phyloP scores from a whole-genome alignment of 805 yeast species.

The Teunomyces funiuensis region DNA sequence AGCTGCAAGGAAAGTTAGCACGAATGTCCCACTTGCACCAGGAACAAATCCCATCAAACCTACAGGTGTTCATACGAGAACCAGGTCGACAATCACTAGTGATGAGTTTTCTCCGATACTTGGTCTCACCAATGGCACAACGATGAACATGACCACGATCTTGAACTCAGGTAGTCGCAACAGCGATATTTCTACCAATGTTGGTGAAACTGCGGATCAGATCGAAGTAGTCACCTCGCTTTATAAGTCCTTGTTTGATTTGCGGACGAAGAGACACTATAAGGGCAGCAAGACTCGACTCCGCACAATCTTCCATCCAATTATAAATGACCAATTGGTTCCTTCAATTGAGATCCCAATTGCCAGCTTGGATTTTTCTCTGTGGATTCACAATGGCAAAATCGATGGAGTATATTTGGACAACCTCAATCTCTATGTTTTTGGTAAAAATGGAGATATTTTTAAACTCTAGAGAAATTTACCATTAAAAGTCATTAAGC shows the following conservation, averaged over 20 bases:
- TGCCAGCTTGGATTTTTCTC: conserved; percentile 31
- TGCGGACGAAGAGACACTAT: conserved; percentile 36
- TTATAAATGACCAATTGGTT: conserved; percentile 35
- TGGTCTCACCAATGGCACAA: conserved; percentile 7
- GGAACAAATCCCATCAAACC: conserved; percentile 1
- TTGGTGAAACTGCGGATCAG: conserved; percentile 12
- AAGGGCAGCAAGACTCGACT: conserved; percentile 12
- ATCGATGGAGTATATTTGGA: conserved; percentile 34
- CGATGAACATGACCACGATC: conserved; percentile 26
- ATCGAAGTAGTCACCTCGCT: conserved; percentile 29
- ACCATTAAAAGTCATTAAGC: not conserved
- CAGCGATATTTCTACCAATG: not conserved
- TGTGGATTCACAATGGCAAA: conserved; percentile 35
- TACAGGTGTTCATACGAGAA: conserved; percentile 10
- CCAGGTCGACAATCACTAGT: conserved; percentile 11
- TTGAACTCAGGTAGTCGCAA: conserved; percentile 9
- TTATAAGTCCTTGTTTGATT: conserved; percentile 35
- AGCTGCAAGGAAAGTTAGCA: not conserved
- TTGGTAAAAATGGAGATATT: conserved; percentile 41
- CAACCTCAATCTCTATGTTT: conserved; percentile 33
- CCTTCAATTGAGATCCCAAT: conserved; percentile 41
- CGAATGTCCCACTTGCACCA: not conserved
- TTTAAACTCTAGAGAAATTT: conserved; percentile 17
- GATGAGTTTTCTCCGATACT: conserved; percentile 10
- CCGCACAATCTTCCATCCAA: conserved; percentile 34